phyloP scores from a whole-genome alignment of 202 grass and related monocot species.

The Musa balbisiana region DNA sequence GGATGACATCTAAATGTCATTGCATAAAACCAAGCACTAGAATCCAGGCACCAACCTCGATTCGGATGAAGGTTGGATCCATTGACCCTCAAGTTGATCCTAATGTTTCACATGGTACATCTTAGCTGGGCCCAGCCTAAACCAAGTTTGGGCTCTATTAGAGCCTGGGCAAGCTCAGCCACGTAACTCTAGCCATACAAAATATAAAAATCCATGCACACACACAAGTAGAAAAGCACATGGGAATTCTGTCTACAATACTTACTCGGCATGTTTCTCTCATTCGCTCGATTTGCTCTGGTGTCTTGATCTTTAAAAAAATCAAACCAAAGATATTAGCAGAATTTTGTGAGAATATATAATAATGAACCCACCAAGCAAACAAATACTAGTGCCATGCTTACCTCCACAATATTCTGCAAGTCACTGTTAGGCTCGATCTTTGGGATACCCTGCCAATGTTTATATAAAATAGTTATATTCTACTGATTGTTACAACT shows the following conservation, averaged over 20 bases:
- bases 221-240: neutral
- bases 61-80: too few species aligned
- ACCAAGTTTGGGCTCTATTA: neutral
- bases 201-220: neutral
- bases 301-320: slow-evolving; percentile 71
- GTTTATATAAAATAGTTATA: slow-evolving; percentile 13
- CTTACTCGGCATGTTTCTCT: slow-evolving; percentile 96
- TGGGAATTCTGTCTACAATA: slow-evolving; percentile 17
- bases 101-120: neutral
- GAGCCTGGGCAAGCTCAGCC: neutral
- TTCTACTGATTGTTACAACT: neutral
- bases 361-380: slow-evolving; percentile 4
- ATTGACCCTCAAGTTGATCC: too few species aligned
- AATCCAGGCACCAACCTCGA: too few species aligned
- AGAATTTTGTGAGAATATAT: slow-evolving; percentile 8
- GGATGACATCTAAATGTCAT: too few species aligned
- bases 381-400: neutral
- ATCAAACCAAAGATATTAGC: slow-evolving; percentile 16
- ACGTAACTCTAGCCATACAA: neutral
- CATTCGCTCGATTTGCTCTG: slow-evolving; percentile 89
- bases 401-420: slow-evolving; percentile 94
- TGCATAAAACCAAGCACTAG: too few species aligned
- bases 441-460: slow-evolving; percentile 76
- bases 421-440: slow-evolving; percentile 90
- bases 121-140: neutral